Evolutionary conservation across 2,329 filamentous ascomycete genomes (phyloP).

Genomic region (Passalora sequoiae): DNA sequence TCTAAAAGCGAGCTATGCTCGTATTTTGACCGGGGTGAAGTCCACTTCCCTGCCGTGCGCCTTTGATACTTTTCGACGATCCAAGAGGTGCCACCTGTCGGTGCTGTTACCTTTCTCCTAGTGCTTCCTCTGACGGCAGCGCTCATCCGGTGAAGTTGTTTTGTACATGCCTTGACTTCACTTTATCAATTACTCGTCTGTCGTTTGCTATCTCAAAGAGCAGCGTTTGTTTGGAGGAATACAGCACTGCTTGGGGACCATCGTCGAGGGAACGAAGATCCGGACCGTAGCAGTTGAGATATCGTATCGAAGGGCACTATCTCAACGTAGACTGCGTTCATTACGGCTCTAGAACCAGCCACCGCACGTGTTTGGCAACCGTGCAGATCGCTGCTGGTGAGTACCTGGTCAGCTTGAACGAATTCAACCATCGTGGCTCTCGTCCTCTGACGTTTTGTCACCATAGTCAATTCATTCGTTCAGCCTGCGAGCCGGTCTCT

Average conservation of each 20-base stretch:
- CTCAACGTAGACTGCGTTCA: not conserved
- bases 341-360: not conserved
- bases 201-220: not conserved
- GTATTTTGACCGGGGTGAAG: not conserved
- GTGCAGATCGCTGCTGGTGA: constrained; percentile 9
- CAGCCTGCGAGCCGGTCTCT: constrained; percentile 17
- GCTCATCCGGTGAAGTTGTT: too few relatives aligned
- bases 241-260: not conserved
- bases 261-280: not conserved
- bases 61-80: too few relatives aligned
- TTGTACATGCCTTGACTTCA: too few relatives aligned
- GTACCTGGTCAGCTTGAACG: not conserved
- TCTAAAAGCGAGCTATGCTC: not conserved
- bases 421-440: not conserved
- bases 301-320: not conserved
- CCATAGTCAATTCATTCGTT: constrained; percentile 8
- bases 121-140: not conserved
- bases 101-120: not conserved
- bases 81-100: not conserved
- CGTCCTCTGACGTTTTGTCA: constrained; percentile 8
- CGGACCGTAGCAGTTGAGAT: not conserved
- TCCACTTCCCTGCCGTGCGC: not conserved
- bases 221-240: not conserved
- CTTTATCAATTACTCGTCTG: not conserved
- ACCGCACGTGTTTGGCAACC: constrained; percentile 4